Conservation (phyloP, 2,329 filamentous ascomycete genomes). For the Colletotrichum ledebouriae region DNA sequence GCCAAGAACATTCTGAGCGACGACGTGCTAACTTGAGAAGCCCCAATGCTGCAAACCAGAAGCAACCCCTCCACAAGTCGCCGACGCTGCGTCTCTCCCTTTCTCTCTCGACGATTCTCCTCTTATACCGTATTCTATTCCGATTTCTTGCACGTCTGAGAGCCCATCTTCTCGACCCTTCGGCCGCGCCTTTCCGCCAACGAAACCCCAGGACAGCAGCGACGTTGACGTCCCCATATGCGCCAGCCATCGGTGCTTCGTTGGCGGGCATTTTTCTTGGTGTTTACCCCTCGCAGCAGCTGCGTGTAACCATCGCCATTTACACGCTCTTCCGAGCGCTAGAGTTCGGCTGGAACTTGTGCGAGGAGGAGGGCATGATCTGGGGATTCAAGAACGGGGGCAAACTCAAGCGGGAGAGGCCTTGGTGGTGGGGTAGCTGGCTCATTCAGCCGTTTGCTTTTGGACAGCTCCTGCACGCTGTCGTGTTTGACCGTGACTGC, state of each 20-base stretch:
- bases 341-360: slow-evolving; percentile 88
- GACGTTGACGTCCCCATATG: slow-evolving; percentile 84
- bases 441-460: slow-evolving; percentile 81
- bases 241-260: slow-evolving; percentile 91
- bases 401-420: slow-evolving; percentile 72
- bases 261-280: slow-evolving; percentile 87
- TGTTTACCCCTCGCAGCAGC: slow-evolving; percentile 73
- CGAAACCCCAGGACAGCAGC: slow-evolving; percentile 84
- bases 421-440: slow-evolving; percentile 90
- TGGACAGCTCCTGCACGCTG: slow-evolving; percentile 82
- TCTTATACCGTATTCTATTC: slow-evolving; percentile 90
- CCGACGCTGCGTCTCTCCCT: slow-evolving; percentile 82
- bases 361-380: slow-evolving; percentile 79
- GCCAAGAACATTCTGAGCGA: rapidly evolving
- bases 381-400: slow-evolving; percentile 70
- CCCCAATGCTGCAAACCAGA: slow-evolving; percentile 52
- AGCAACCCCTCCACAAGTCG: slow-evolving; percentile 71
- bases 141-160: slow-evolving; percentile 89
- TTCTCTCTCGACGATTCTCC: slow-evolving; percentile 85
- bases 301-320: slow-evolving; percentile 85
- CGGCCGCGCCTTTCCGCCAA: slow-evolving; percentile 82
- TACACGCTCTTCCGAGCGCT: slow-evolving; percentile 84
- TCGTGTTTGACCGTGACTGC: slow-evolving; percentile 82
- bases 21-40: slow-evolving; percentile 41
- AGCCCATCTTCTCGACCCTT: slow-evolving; percentile 81